These are phyloP conservation scores for Cardiospermum halicacabum DNA, from an alignment of 345 rosid genomes.

Conservation along the genomic window DNA sequence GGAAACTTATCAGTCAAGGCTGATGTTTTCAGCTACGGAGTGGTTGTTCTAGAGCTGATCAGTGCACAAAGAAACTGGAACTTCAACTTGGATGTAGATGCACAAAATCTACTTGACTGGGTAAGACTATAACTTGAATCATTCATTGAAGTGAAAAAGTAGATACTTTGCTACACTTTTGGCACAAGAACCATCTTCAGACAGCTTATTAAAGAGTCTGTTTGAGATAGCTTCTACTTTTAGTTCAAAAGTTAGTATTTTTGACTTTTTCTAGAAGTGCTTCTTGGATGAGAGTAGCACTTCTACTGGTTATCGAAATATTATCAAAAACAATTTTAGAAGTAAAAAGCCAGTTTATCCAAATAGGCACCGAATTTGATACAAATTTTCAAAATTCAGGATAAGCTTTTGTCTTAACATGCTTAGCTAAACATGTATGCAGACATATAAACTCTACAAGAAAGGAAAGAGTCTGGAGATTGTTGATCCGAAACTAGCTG, in stretches of 20 bases:
- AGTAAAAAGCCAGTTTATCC: too few species aligned
- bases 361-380: too few species aligned
- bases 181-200: neutral
- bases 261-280: too few species aligned
- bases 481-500: slow-evolving; percentile 49
- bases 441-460: slow-evolving; percentile 76
- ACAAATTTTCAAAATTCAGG: too few species aligned
- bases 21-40: slow-evolving; percentile 97
- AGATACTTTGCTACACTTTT: neutral
- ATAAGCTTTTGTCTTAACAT: neutral
- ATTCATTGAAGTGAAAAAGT: neutral
- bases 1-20: slow-evolving; percentile 77
- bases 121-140: slow-evolving; percentile 35
- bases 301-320: too few species aligned
- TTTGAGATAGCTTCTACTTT: too few species aligned
- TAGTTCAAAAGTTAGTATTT: too few species aligned
- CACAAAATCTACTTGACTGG: slow-evolving; percentile 82
- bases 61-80: slow-evolving; percentile 74
- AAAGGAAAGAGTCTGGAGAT: slow-evolving; percentile 64
- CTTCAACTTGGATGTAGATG: slow-evolving; percentile 42
- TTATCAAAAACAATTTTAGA: too few species aligned
- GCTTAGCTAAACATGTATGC: slow-evolving; percentile 7
- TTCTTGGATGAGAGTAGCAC: too few species aligned
- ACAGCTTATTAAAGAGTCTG: neutral
- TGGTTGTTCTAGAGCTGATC: slow-evolving; percentile 78